These are phyloP conservation scores for Ambrosia hybrid DNA, from an alignment of 140 eudicot genomes.

Conservation along the genomic window DNA sequence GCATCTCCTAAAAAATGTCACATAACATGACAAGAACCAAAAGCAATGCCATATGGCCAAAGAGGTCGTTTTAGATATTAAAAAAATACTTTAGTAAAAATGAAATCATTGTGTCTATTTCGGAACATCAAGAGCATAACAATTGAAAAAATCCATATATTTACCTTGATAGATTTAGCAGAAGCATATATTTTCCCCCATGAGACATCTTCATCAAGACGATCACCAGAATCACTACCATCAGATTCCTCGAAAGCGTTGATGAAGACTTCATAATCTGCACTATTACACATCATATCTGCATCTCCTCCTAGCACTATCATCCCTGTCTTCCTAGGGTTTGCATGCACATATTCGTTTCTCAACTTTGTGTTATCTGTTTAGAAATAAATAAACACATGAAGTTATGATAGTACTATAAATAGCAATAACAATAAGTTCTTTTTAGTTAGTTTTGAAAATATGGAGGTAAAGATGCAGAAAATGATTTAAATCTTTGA, in stretches of 20 bases:
- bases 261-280: constrained; percentile 81
- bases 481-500: too few relatives aligned
- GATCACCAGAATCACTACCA: constrained; percentile 96
- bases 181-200: constrained; percentile 90
- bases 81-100: not conserved
- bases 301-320: constrained; percentile 92
- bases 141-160: not conserved
- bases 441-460: too few relatives aligned
- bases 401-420: too few relatives aligned
- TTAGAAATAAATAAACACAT: not conserved
- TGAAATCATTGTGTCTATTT: not conserved
- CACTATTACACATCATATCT: constrained; percentile 99
- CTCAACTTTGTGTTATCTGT: constrained; percentile 73
- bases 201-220: constrained; percentile 95
- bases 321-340: constrained; percentile 84
- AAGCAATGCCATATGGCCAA: not conserved
- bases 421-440: too few relatives aligned
- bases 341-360: constrained; percentile 79
- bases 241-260: constrained; percentile 94
- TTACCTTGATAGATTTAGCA: constrained; percentile 84
- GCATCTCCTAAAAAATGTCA: not conserved
- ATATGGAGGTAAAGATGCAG: too few relatives aligned
- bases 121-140: not conserved
- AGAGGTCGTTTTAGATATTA: not conserved
- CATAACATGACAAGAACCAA: not conserved